Percentiles rank a stretch among this genome's conserved stretches.
Conservation (phyloP, 2,329 filamentous ascomycete species). For the Botrytis cinerea region DNA sequence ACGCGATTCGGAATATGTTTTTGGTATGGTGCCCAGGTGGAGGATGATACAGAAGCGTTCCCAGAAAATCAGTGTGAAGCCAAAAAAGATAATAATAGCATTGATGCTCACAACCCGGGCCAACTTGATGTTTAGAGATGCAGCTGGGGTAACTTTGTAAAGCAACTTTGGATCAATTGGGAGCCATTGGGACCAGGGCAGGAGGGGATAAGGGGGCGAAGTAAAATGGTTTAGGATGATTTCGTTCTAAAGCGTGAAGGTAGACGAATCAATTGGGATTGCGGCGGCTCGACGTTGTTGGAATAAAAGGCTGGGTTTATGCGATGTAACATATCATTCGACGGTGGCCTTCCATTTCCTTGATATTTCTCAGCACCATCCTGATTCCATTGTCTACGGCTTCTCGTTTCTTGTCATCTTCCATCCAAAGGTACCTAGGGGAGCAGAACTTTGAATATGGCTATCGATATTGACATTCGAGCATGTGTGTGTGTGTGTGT, state of each 20-base stretch:
- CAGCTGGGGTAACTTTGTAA: conserved; percentile 15
- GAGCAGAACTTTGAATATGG: background rate
- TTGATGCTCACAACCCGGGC: conserved; percentile 17
- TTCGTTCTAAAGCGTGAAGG: background rate
- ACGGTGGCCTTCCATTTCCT: conserved; percentile 6
- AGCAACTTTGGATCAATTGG: background rate
- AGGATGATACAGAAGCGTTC: conserved; percentile 4
- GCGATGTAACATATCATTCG: conserved; percentile 23
- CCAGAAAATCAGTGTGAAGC: conserved; percentile 1
- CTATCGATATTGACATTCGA: background rate
- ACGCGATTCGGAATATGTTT: background rate
- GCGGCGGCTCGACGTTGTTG: conserved; percentile 7
- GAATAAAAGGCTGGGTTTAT: conserved; percentile 21
- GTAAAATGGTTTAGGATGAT: conserved; percentile 21
- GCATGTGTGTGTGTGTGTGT: background rate
- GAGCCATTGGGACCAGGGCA: background rate
- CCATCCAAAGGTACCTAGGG: background rate
- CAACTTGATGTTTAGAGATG: conserved; percentile 20
- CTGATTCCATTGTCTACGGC: background rate
- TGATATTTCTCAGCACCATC: background rate
- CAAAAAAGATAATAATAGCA: conserved; percentile 25
- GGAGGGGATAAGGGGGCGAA: conserved; percentile 22
- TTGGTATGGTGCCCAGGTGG: conserved; percentile 12
- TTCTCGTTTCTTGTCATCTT: background rate
- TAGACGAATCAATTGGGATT: conserved; percentile 13